Conservation (phyloP, 2,329 filamentous ascomycete species). For the Cordyceps tenuipes region DNA sequence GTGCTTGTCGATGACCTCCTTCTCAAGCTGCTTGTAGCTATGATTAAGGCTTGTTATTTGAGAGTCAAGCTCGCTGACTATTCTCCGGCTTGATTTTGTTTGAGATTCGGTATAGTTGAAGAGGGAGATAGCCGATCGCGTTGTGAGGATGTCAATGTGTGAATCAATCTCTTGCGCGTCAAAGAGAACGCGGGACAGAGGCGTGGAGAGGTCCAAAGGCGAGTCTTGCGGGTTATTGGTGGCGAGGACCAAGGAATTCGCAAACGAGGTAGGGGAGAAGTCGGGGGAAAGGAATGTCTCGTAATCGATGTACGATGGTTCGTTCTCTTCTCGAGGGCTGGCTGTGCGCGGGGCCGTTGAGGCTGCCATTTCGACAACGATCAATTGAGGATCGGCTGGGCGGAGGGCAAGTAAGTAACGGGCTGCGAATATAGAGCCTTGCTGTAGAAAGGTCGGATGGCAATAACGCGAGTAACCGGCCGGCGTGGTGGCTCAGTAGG, state of each 20-base stretch:
- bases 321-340: slow-evolving; percentile 36
- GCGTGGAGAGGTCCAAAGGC: slow-evolving; percentile 86
- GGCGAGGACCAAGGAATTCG: slow-evolving; percentile 77
- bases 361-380: not conserved
- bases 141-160: slow-evolving; percentile 84
- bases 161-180: slow-evolving; percentile 96
- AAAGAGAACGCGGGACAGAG: slow-evolving; percentile 86
- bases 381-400: not conserved
- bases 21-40: slow-evolving; percentile 77
- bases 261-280: slow-evolving; percentile 76
- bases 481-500: not conserved
- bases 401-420: not conserved
- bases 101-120: slow-evolving; percentile 70
- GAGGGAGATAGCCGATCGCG: slow-evolving; percentile 72
- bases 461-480: not conserved
- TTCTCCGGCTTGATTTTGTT: slow-evolving; percentile 60
- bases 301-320: slow-evolving; percentile 90
- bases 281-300: slow-evolving; percentile 76
- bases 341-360: not conserved
- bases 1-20: slow-evolving; percentile 78
- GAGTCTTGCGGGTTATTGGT: slow-evolving; percentile 91
- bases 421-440: not conserved
- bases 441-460: not conserved
- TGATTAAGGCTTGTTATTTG: slow-evolving; percentile 75
- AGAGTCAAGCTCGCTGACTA: slow-evolving; percentile 68